Base-by-base conservation (phyloP, 495 filamentous ascomycete species). In the Podospora pseudopauciseta region DNA sequence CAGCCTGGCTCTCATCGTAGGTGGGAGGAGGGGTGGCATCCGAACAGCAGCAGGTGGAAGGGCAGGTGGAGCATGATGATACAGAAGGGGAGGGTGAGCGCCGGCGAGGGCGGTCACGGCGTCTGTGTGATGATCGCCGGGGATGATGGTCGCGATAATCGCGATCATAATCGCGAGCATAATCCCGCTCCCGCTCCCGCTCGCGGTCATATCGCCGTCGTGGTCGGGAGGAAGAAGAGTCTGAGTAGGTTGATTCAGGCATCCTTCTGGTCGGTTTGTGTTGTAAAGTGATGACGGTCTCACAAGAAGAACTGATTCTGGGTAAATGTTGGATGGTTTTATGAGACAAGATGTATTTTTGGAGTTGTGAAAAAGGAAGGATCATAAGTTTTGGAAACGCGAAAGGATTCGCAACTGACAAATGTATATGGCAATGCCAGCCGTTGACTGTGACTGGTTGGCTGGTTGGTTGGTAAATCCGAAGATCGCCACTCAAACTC, bases 231-330 rank as follows among this genome's bases (percentile, higher is more conserved):
- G 7, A 7, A 11, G 60, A 28, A 20, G 27, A 27, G 27, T 62
- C 60, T 62, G 60, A 62, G 60, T 62, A 62, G 6, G 27, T 62
- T 34, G 60, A 62, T 32, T 2, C 23, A 28, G 60, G 60, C 60
- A 62, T 62, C 23, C 32, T 32, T 27, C 18, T 61, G 13, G 18
- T 23, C 30, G 30, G 4, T 32, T 32, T 32, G 30, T 32, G 30
- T 59, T 19, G 26, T 27, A 20, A 20, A 26, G 60, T 62, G 5
- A n/a, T 62, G 60, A n/a, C 32, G 60, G 6, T 23, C 27, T 28
- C 18, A 18, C 23, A 7, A 28, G 5, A 15, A 23, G 13, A 61
- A 32, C 20, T 5, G 19, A 61, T 7, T 5, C 26, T 39, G 11
- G 59, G 15, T 26, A 62, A 11, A 18, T 7, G 7, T 23, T 15